Evolutionary conservation across 2,329 filamentous ascomycete genomes (phyloP).

Genomic region (Pseudogymnoascus sp.): DNA sequence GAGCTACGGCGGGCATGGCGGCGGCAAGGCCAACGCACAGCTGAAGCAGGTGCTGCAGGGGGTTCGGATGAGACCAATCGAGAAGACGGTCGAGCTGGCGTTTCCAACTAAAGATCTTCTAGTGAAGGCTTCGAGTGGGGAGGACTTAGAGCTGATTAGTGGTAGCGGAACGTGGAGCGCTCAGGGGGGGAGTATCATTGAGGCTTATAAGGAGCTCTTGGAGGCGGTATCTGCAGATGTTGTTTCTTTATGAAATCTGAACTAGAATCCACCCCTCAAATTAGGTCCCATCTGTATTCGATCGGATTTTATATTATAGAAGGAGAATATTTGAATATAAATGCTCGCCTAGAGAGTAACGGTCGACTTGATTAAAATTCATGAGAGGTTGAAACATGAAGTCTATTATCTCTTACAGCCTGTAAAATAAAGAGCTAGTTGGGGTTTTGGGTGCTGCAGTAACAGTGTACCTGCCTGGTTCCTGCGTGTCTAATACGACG

Average conservation of each 20-base stretch:
- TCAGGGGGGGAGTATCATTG: not conserved
- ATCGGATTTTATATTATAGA: not conserved
- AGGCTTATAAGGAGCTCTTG: slow-evolving; percentile 5
- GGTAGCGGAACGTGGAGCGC: slow-evolving; percentile 11
- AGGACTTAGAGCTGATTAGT: slow-evolving; percentile 24
- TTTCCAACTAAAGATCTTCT: slow-evolving; percentile 26
- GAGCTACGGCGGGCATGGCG: slow-evolving; percentile 38
- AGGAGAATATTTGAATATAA: not conserved
- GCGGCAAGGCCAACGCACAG: slow-evolving; percentile 32
- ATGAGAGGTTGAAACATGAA: not conserved
- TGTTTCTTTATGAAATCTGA: not conserved
- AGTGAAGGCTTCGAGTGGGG: slow-evolving; percentile 21
- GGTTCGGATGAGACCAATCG: slow-evolving; percentile 30
- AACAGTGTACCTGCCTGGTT: slow-evolving; percentile 8
- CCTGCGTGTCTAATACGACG: too few species aligned
- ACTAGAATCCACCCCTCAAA: not conserved
- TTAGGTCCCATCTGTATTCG: not conserved
- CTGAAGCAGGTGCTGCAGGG: slow-evolving; percentile 30
- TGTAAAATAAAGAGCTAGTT: too few species aligned
- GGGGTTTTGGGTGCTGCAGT: too few species aligned
- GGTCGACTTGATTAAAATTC: not conserved
- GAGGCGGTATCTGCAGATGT: not conserved
- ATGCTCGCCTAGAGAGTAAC: not conserved
- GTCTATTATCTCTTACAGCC: not conserved
- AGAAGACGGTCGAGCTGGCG: slow-evolving; percentile 25